phyloP scores from a whole-genome alignment of 1,139 yeast genomes.

The Zhuliangozyma blackwelliae region DNA sequence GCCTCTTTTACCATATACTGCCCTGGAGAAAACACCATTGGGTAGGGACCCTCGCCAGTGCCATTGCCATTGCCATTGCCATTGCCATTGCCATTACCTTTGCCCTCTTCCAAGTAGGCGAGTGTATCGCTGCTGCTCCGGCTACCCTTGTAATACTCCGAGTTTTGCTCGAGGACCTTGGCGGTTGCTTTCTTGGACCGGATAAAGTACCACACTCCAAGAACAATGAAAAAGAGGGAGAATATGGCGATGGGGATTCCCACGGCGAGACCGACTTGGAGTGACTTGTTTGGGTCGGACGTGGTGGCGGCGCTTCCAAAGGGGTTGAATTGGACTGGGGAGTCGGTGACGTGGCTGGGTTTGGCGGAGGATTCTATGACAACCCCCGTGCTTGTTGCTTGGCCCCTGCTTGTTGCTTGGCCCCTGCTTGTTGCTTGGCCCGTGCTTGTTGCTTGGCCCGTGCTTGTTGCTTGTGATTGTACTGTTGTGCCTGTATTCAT shows the following conservation, averaged over 20 bases:
- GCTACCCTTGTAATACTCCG: too few relatives aligned
- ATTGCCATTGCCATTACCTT: conserved; percentile 9
- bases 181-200: conserved; percentile 16
- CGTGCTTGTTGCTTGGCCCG: too few relatives aligned
- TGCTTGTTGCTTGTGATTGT: too few relatives aligned
- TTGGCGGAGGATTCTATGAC: too few relatives aligned
- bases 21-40: conserved; percentile 9
- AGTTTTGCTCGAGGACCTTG: conserved; percentile 5
- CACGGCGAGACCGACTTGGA: conserved; percentile 35
- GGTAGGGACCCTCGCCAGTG: conserved; percentile 7
- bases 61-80: too few relatives aligned
- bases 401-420: too few relatives aligned
- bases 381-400: background rate
- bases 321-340: too few relatives aligned
- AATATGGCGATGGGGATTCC: conserved; percentile 42
- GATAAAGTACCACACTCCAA: conserved; percentile 19
- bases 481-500: too few relatives aligned
- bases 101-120: conserved; percentile 6
- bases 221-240: conserved; percentile 20
- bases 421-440: too few relatives aligned
- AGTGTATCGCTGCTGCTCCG: background rate
- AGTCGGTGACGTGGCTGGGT: too few relatives aligned
- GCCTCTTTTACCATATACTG: conserved; percentile 4
- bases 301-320: too few relatives aligned
- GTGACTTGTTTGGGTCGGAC: conserved; percentile 11